Evolutionary conservation across 495 filamentous ascomycete genomes (phyloP).

Genomic region (Xylaria venustula): DNA sequence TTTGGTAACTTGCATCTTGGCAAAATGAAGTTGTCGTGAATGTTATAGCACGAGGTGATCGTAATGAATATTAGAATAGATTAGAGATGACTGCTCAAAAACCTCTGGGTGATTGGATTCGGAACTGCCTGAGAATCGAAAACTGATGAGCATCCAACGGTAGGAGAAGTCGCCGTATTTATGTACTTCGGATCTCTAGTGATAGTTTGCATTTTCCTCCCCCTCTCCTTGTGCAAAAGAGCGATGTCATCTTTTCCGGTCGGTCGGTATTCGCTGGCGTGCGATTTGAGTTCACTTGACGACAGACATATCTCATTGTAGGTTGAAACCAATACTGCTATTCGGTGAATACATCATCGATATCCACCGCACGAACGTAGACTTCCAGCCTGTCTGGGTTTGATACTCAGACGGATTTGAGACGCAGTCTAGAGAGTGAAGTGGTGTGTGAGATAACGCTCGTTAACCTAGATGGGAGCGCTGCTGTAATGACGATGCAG

Average conservation of each 20-base stretch:
- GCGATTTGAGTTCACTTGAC: constrained; percentile 12
- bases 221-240: not conserved
- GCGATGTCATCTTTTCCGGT: not conserved
- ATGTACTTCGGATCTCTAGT: not conserved
- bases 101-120: not conserved
- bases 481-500: constrained; percentile 2
- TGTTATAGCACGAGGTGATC: not conserved
- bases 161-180: not conserved
- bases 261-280: not conserved
- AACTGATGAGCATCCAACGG: not conserved
- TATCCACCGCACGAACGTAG: not conserved
- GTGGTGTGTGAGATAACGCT: constrained; percentile 1
- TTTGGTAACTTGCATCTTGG: constrained; percentile 24
- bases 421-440: not conserved
- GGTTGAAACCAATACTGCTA: not conserved
- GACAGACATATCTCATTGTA: constrained; percentile 11
- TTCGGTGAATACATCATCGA: constrained; percentile 10
- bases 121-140: not conserved
- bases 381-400: not conserved
- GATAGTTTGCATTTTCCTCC: not conserved
- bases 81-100: not conserved
- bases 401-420: not conserved
- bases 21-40: not conserved
- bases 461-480: not conserved
- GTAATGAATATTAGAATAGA: not conserved